Conservation (phyloP, 331 rosid species). For the Rhamnella rubrinervis region DNA sequence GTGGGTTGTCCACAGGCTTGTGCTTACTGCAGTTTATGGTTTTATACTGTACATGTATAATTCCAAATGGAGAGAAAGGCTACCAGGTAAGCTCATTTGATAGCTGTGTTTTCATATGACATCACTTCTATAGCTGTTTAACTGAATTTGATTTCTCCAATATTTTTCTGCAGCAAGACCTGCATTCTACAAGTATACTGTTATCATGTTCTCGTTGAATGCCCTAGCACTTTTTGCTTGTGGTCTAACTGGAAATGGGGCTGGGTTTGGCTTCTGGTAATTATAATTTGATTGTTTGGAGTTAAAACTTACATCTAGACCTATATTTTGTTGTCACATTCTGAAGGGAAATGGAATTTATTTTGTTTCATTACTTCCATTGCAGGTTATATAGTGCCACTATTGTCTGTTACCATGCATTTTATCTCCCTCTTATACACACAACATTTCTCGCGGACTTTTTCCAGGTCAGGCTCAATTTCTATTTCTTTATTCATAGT, state of each 20-base stretch:
- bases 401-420: constrained; percentile 69
- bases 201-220: constrained; percentile 64
- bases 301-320: neutral
- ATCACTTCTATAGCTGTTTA: constrained; percentile 21
- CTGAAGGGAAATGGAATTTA: neutral
- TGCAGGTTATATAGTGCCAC: constrained; percentile 73
- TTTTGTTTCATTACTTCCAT: neutral
- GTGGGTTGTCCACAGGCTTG: constrained; percentile 82
- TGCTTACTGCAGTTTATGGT: constrained; percentile 68
- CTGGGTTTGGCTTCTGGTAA: constrained; percentile 84
- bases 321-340: neutral
- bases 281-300: constrained; percentile 14
- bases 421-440: constrained; percentile 86
- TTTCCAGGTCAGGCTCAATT: constrained; percentile 55
- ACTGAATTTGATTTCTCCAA: constrained; percentile 3
- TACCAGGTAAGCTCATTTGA: constrained; percentile 50
- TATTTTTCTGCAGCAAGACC: constrained; percentile 78
- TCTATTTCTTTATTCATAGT: neutral
- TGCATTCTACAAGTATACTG: constrained; percentile 81
- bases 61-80: constrained; percentile 88
- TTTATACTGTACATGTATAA: constrained; percentile 79
- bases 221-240: constrained; percentile 63
- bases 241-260: constrained; percentile 67
- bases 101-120: neutral
- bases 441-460: constrained; percentile 84